These are phyloP conservation scores for Diutina ranongensis DNA, from an alignment of 1,139 yeast species.

Conservation along the genomic window DNA sequence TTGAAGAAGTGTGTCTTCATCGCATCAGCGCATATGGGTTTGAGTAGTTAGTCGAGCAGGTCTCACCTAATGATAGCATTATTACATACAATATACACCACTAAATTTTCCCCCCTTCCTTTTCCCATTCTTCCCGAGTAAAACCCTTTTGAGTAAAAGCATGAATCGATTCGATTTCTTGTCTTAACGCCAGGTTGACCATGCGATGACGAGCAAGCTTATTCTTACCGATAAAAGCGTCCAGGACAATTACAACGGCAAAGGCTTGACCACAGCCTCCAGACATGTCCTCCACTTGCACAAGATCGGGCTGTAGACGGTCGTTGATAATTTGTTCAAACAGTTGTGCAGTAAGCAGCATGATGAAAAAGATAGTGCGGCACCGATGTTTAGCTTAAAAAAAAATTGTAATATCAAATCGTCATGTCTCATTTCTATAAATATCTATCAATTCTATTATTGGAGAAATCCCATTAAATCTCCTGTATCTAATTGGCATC, in stretches of 20 bases:
- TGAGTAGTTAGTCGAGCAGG: no score
- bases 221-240: constrained; percentile 61
- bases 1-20: background rate
- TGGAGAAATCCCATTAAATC: background rate
- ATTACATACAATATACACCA: background rate
- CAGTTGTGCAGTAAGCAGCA: constrained; percentile 35
- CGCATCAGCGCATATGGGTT: background rate
- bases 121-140: constrained; percentile 61
- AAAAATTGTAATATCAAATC: background rate
- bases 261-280: constrained; percentile 88
- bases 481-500: constrained; percentile 14
- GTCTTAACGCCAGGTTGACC: constrained; percentile 69
- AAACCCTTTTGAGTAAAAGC: constrained; percentile 90
- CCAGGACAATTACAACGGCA: constrained; percentile 64
- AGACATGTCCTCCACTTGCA: constrained; percentile 59
- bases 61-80: no score
- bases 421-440: no score
- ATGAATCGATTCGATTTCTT: constrained; percentile 77
- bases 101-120: constrained; percentile 2
- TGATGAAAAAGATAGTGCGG: constrained; percentile 8
- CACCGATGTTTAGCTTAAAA: background rate
- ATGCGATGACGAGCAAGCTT: constrained; percentile 77
- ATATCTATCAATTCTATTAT: no score
- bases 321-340: constrained; percentile 36
- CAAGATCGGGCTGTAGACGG: constrained; percentile 41